Percentiles rank a stretch among this genome's conserved stretches.
These are phyloP conservation scores for Sphaerosporella brunnea DNA, from an alignment of 495 filamentous ascomycete species.

Conservation along the genomic window DNA sequence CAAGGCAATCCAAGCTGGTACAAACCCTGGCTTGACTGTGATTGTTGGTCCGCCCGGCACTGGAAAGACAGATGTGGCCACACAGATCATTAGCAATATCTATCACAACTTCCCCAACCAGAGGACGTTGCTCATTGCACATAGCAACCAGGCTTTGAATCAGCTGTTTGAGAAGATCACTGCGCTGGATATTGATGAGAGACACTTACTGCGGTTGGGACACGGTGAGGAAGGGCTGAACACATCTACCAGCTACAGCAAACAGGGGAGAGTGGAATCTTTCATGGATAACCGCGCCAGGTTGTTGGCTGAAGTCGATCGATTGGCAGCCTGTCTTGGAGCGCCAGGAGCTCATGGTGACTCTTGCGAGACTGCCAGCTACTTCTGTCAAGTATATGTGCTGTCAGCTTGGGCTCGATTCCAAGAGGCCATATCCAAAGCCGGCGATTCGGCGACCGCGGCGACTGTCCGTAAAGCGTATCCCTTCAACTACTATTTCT, in stretches of 20 bases:
- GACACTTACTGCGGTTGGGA: conserved; percentile 80
- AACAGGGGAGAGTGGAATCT: conserved; percentile 84
- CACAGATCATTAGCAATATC: conserved; percentile 96
- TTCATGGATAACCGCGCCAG: conserved; percentile 76
- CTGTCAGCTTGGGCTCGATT: conserved; percentile 78
- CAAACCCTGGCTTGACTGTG: conserved; percentile 83
- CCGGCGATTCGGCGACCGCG: conserved; percentile 33
- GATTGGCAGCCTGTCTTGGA: conserved; percentile 62
- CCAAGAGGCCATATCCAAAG: conserved; percentile 27
- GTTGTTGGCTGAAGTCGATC: conserved; percentile 69
- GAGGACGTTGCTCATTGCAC: conserved; percentile 80
- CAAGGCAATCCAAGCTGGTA: conserved; percentile 83
- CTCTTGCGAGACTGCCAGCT: conserved; percentile 90
- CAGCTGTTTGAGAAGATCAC: conserved; percentile 98
- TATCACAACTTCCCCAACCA: conserved; percentile 94
- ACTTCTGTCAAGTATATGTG: conserved; percentile 87
- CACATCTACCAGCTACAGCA: conserved; percentile 75
- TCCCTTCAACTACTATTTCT: conserved; percentile 80
- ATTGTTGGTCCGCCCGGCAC: conserved; percentile 93
- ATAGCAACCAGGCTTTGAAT: conserved; percentile 95
- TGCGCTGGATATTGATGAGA: conserved; percentile 82
- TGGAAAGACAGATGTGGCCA: conserved; percentile 95
- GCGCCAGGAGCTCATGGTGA: conserved; percentile 83
- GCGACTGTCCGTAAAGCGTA: conserved; percentile 54
- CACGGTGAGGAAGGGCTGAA: conserved; percentile 90